These are phyloP conservation scores for Globisporangium canariense DNA, from an alignment of 352 stramenopile species.

Conservation along the genomic window DNA sequence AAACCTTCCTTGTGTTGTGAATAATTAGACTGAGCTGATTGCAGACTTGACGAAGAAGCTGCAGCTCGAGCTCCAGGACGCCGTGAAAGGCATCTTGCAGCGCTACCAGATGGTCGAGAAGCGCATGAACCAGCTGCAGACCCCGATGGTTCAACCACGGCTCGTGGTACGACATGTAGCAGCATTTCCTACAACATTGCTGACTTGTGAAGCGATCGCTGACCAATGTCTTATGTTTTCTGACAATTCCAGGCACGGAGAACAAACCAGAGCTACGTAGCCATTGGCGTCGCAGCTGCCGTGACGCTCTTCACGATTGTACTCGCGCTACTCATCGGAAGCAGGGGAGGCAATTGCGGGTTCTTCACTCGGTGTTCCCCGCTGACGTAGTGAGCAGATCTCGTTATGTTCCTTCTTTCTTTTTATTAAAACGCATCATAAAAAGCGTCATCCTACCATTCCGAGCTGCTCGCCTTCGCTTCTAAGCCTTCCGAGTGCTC, in stretches of 20 bases:
- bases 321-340: neutral
- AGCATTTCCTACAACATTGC: neutral
- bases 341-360: slow-evolving; percentile 9
- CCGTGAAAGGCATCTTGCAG: slow-evolving; percentile 45
- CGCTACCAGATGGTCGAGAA: slow-evolving; percentile 63
- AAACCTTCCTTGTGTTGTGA: neutral
- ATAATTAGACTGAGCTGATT: slow-evolving; percentile 37
- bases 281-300: slow-evolving; percentile 13
- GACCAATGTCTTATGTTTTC: too few relatives aligned
- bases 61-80: slow-evolving; percentile 58
- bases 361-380: slow-evolving; percentile 12
- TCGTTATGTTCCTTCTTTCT: neutral
- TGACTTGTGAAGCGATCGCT: too few relatives aligned
- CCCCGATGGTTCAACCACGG: slow-evolving; percentile 31
- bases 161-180: slow-evolving; percentile 36
- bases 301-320: slow-evolving; percentile 4
- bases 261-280: slow-evolving; percentile 21
- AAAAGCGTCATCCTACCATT: neutral
- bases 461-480: neutral
- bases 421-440: slow-evolving; percentile 11
- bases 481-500: neutral
- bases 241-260: slow-evolving; percentile 26
- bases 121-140: slow-evolving; percentile 54
- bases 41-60: slow-evolving; percentile 56
- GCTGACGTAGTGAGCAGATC: slow-evolving; percentile 10